These are phyloP conservation scores for Starmerella scarabaei DNA, from an alignment of 805 yeast genomes.

Conservation along the genomic window DNA sequence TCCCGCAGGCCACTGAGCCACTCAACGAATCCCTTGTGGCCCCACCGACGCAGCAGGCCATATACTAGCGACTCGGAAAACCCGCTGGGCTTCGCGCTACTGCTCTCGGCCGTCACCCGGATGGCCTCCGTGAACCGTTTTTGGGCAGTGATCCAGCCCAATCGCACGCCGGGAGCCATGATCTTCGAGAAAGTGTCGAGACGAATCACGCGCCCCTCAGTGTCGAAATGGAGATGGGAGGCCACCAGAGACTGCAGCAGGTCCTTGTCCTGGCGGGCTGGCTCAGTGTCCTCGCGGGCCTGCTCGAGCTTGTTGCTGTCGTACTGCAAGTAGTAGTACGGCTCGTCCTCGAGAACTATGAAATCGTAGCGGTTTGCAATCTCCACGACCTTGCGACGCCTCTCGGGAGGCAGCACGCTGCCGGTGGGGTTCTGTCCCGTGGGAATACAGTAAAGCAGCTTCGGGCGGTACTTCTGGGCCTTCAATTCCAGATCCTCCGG, in stretches of 20 bases:
- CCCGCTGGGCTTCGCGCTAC: slow-evolving; percentile 71
- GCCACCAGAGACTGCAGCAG: no score
- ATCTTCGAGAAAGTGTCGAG: slow-evolving; percentile 85
- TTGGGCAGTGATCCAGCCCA: slow-evolving; percentile 83
- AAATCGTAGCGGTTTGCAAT: slow-evolving; percentile 76
- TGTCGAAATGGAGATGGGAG: slow-evolving; percentile 61
- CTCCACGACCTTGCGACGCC: slow-evolving; percentile 64
- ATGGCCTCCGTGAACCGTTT: slow-evolving; percentile 44
- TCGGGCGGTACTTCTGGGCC: slow-evolving; percentile 58
- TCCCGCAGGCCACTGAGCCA: slow-evolving; percentile 65
- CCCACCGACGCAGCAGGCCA: slow-evolving; percentile 73
- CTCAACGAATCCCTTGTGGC: slow-evolving; percentile 74
- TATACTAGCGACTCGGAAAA: slow-evolving; percentile 61
- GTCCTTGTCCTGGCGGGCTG: slow-evolving; percentile 43
- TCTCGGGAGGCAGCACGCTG: slow-evolving; percentile 57
- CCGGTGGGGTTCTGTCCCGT: slow-evolving; percentile 99
- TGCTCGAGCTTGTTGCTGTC: slow-evolving; percentile 33
- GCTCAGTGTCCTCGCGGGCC: no score
- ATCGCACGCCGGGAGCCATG: slow-evolving; percentile 77
- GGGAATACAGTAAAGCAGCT: slow-evolving; percentile 73
- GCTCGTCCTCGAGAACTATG: slow-evolving; percentile 86
- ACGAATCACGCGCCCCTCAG: slow-evolving; percentile 78
- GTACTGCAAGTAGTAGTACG: slow-evolving; percentile 93
- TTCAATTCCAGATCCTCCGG: slow-evolving; percentile 53
- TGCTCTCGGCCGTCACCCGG: slow-evolving; percentile 63